These are phyloP conservation scores for Phytophthora fragariae DNA, from an alignment of 352 stramenopile genomes.

Conservation along the genomic window DNA sequence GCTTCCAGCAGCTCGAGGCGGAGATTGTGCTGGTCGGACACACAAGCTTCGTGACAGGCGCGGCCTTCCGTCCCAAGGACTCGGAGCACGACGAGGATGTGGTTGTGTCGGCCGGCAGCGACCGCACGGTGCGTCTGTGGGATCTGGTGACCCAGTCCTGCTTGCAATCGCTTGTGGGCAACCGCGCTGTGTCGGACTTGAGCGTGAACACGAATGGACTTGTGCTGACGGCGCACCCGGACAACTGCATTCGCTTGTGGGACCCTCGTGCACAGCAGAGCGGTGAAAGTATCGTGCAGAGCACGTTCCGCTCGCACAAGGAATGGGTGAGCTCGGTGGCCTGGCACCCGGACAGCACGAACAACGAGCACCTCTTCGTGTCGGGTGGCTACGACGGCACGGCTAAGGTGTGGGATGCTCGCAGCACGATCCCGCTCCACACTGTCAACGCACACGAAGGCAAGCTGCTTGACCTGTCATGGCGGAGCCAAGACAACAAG, in stretches of 20 bases:
- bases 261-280: constrained; percentile 73
- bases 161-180: constrained; percentile 77
- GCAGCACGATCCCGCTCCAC: constrained; percentile 79
- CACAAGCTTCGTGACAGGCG: constrained; percentile 79
- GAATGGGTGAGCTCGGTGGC: constrained; percentile 84
- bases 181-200: constrained; percentile 76
- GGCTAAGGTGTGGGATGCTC: constrained; percentile 86
- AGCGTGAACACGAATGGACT: constrained; percentile 71
- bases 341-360: constrained; percentile 64
- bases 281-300: constrained; percentile 78
- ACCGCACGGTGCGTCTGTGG: constrained; percentile 83
- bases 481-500: constrained; percentile 46
- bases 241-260: constrained; percentile 86
- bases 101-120: constrained; percentile 70
- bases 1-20: constrained; percentile 77
- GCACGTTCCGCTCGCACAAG: constrained; percentile 87
- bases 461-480: constrained; percentile 76
- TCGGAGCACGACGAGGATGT: constrained; percentile 54
- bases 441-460: constrained; percentile 78
- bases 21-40: constrained; percentile 81
- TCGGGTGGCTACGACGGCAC: constrained; percentile 81
- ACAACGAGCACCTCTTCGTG: constrained; percentile 69
- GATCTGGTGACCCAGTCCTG: constrained; percentile 78
- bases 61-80: constrained; percentile 67
- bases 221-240: constrained; percentile 81